Conservation (phyloP, 768 basidiomycete genomes). For the Aureoboletus auriporus region DNA sequence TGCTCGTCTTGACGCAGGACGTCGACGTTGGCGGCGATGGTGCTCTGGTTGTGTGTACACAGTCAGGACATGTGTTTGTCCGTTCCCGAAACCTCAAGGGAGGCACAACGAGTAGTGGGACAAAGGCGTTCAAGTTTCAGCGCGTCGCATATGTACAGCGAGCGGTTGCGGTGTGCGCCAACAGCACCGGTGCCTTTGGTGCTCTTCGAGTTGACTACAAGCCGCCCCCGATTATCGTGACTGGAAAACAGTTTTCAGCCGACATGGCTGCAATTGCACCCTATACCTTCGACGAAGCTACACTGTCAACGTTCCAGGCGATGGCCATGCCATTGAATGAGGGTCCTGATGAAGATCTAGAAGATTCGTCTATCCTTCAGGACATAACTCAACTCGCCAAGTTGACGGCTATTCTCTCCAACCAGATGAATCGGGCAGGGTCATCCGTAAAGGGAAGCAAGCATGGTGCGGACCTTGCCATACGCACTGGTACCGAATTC, state of each 20-base stretch:
- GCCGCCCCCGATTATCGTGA: conserved; percentile 50
- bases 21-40: conserved; percentile 88
- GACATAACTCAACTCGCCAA: conserved; percentile 34
- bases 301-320: background rate
- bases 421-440: background rate
- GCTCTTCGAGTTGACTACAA: conserved; percentile 74
- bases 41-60: conserved; percentile 86
- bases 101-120: conserved; percentile 8
- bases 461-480: conserved; percentile 61
- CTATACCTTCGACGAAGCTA: conserved; percentile 30
- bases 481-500: conserved; percentile 42
- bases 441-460: conserved; percentile 17
- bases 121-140: conserved; percentile 71
- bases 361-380: conserved; percentile 32
- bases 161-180: conserved; percentile 79
- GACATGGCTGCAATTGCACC: conserved; percentile 70
- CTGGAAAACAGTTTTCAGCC: conserved; percentile 54
- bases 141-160: conserved; percentile 81
- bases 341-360: conserved; percentile 34
- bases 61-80: conserved; percentile 91
- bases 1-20: conserved; percentile 45
- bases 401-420: conserved; percentile 13
- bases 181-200: conserved; percentile 83
- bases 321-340: background rate
- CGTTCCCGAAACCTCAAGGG: conserved; percentile 53